Base-by-base conservation (phyloP, 257 asterid genomes). In the Plectranthus barbatus region DNA sequence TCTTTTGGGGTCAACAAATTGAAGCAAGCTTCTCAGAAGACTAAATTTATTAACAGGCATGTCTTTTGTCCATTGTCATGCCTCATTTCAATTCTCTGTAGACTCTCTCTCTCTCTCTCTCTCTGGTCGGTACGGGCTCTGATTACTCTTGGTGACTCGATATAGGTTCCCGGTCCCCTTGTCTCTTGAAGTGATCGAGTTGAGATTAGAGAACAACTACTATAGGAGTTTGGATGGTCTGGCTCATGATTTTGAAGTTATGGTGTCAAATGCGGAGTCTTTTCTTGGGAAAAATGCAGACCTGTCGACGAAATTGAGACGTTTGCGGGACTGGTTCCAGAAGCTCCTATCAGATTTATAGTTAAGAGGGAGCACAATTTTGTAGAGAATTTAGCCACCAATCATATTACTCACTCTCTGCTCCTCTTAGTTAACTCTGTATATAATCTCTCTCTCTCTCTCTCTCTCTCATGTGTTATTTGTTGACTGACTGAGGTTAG, bases 141-240 rank as follows among this genome's bases (percentile, higher is more conserved):
- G 1, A 46, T 57, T n/a, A 45, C 69, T 20, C 21, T 45, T 20
- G 56, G 12, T 31, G 24, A 65, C 67, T 53, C 55, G 5, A 71
- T n/a, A 70, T 87, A 92, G 99, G 88, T 92, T 84, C 71, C 93
- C 97, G 14, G 99, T 85, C 39, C 99, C 97, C 9, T 48, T 86
- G 74, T 80, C 97, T 50, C 75, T 89, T 60, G 95, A 92, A 48
- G 78, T 84, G 34, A 84, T 92, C 49, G 83, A 64, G 39, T 78
- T 77, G 31, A 86, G 99, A 71, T 74, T 92, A 61, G 89, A 83
- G 75, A 86, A 85, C 77, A 86, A 79, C 64, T 92, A 92, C 72
- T 92, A 92, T 74, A 78, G 99, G 76, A 82, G 93, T 64, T 56
- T 88, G 74, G 95, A 83, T 31, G 86, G 94, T 9, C 53, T 86